Base-by-base conservation (phyloP, 352 stramenopile species). In the Chrysophaeum taylorii region DNA sequence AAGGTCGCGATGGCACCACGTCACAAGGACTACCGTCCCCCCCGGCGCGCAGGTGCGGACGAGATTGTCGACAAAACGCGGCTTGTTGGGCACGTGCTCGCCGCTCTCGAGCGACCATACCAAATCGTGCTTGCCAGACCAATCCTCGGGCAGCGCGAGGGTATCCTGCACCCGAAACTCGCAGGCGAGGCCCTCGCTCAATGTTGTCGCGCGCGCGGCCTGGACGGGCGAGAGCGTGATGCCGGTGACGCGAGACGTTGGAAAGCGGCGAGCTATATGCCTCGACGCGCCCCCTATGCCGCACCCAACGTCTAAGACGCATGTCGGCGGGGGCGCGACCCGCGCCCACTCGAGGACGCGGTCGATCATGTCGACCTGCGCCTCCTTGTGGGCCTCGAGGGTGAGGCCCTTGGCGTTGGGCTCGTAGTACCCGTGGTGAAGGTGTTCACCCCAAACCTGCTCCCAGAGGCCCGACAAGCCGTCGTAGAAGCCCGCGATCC, bases 81-180 rank as follows among this genome's bases (percentile, higher is more conserved):
- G 33, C 78, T 93, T 94, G 69, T 92, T 77, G 0, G 88, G 86
- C 88, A 94, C 93, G 78, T 94, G 88, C 74, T 94, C 87, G 25
- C 73, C 88, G 50, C 76, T 87, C 79, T 94, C 88, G 39, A 93
- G 81, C 68, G 76, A 87, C 86, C 86, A 94, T 7, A 90, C 82
- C 18, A 94, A 77, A 73, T 94, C 88, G 76, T 67, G 62, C 29
- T 75, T 37, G 1, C 69, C 39, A 35, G 60, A n/a, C 37, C 21
- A 68, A 27, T 53, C n/a, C 16, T 21, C n/a, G 21, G 39, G 29
- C 66, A 72, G 27, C 23, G 9, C 23, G 9, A 67, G 60, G 9
- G 41, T n/a, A n/a, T 45, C 60, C 23, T 67, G 45, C 61, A 85
- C 80, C 78, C 87, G 80, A 79, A 92, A 89, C 25, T 64, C 76